Evolutionary conservation across 2,329 filamentous ascomycete genomes (phyloP), one percentile per base, ranked within the genome.

Genomic region (Neonectria magnoliae): DNA sequence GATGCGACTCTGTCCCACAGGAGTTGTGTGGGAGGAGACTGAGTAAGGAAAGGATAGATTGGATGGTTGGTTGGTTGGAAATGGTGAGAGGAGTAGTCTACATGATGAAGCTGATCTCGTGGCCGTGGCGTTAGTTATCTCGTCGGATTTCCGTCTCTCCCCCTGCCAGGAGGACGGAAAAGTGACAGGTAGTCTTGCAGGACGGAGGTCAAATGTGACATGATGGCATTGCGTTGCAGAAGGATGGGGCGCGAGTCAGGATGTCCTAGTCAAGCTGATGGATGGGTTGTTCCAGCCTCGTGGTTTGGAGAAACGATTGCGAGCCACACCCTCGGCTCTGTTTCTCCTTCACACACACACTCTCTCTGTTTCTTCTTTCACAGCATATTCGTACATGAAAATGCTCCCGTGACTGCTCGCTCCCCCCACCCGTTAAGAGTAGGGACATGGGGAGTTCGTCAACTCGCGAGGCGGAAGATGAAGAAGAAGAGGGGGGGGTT

Each of bases 1-100:
- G 44, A 67, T 57, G 33, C 60, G 47, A 68, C 55, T 38, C 58
- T 61, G 64, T 18, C 56, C 25, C 20, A 7, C 6, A 14, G 16
- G 22, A 22, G 22, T 4, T 22, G 4, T 22, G 22, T 22, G 22
- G 22, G 22, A 22, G 22, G 22, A 22, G 22, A 22, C 2, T 22
- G 22, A 22, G 22, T 22, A 22, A 14, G 27, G 8, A 29, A 5
- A 5, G 27, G 27, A n/a, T n/a, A n/a, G n/a, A n/a, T n/a, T n/a
- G n/a, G 27, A 29, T 29, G 27, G 27, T 29, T 29, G 7, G 27
- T 16, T 13, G 20, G 45, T 11, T 29, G 45, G 45, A 22, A 14
- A 18, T 38, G 36, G 38, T 18, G n/a, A 7, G 13, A 18, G 22
- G 29, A 56, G 44, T 51, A 25, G 22, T 25, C 22, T 25, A 51